Conservation (phyloP, 805 yeast genomes). For the Zygosaccharomyces siamensis region DNA sequence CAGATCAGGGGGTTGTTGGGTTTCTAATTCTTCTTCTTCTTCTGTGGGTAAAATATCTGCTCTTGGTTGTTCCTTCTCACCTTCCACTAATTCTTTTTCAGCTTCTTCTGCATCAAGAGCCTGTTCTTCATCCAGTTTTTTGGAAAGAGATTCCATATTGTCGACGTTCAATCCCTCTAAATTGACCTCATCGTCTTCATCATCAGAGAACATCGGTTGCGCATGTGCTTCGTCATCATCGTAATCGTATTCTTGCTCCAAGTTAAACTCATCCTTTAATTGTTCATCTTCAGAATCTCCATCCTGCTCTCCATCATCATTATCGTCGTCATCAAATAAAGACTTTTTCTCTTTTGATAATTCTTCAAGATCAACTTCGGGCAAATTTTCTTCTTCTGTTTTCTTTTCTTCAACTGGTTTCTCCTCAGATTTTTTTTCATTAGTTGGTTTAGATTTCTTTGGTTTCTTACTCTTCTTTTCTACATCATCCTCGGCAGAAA, state of each 20-base stretch:
- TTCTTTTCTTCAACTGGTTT: constrained; percentile 18
- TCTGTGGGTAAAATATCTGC: constrained; percentile 71
- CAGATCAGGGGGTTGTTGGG: constrained; percentile 62
- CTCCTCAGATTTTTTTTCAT: constrained; percentile 26
- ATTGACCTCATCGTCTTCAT: constrained; percentile 58
- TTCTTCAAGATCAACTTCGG: constrained; percentile 65
- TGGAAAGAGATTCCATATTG: constrained; percentile 76
- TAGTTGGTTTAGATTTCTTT: constrained; percentile 6
- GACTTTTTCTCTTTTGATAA: constrained; percentile 65
- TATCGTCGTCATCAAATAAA: constrained; percentile 55
- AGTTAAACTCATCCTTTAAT: constrained; percentile 49
- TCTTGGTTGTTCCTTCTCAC: constrained; percentile 59
- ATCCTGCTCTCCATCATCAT: constrained; percentile 15
- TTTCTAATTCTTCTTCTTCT: constrained; percentile 55
- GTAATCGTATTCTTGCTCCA: constrained; percentile 48
- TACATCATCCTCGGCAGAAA: constrained; percentile 6
- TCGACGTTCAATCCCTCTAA: constrained; percentile 72
- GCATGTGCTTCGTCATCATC: constrained; percentile 37
- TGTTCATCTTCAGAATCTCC: constrained; percentile 28
- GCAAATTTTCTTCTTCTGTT: constrained; percentile 43
- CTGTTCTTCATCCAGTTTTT: constrained; percentile 55
- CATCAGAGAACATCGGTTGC: constrained; percentile 79
- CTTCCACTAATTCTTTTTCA: constrained; percentile 55
- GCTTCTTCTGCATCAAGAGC: constrained; percentile 59
- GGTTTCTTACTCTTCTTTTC: constrained; percentile 14